These are phyloP conservation scores for Neonothopanus nambi DNA, from an alignment of 1,284 basidiomycete genomes.

Conservation along the genomic window DNA sequence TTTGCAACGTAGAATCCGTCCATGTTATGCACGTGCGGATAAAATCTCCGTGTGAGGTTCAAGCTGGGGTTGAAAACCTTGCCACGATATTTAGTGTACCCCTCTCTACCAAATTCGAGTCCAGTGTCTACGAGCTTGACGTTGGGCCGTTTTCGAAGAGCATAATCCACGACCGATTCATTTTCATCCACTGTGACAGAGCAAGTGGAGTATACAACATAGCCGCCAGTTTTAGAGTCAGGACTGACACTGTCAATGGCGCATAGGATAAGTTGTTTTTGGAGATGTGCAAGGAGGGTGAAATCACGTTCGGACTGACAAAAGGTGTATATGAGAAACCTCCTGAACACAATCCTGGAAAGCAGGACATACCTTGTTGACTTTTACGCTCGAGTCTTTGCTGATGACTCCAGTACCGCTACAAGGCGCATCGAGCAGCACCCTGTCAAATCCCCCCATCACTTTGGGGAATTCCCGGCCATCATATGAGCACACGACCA, in stretches of 20 bases:
- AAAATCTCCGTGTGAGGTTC: constrained; percentile 84
- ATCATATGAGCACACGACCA: constrained; percentile 96
- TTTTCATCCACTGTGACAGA: constrained; percentile 99
- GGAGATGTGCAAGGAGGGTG: constrained; percentile 90
- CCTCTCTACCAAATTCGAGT: constrained; percentile 90
- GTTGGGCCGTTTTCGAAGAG: constrained; percentile 95
- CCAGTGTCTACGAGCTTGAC: constrained; percentile 93
- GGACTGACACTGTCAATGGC: constrained; percentile 96
- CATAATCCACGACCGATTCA: constrained; percentile 97
- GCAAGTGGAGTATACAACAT: constrained; percentile 97
- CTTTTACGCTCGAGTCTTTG: constrained; percentile 97
- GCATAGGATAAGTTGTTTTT: constrained; percentile 98
- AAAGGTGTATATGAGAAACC: constrained; percentile 11
- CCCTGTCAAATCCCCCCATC: constrained; percentile 97
- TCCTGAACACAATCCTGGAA: background rate
- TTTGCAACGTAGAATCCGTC: constrained; percentile 99
- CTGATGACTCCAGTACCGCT: constrained; percentile 98
- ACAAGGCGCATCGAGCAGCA: constrained; percentile 96
- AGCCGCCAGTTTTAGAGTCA: constrained; percentile 89
- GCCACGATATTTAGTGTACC: constrained; percentile 88
- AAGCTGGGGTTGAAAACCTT: constrained; percentile 86
- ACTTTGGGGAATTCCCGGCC: constrained; percentile 99
- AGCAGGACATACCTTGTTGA: constrained; percentile 83
- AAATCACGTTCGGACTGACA: constrained; percentile 91
- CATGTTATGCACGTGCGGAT: constrained; percentile 93